Evolutionary conservation across 2,329 filamentous ascomycete species (phyloP).

Genomic region (Sordariomycetes sp.): DNA sequence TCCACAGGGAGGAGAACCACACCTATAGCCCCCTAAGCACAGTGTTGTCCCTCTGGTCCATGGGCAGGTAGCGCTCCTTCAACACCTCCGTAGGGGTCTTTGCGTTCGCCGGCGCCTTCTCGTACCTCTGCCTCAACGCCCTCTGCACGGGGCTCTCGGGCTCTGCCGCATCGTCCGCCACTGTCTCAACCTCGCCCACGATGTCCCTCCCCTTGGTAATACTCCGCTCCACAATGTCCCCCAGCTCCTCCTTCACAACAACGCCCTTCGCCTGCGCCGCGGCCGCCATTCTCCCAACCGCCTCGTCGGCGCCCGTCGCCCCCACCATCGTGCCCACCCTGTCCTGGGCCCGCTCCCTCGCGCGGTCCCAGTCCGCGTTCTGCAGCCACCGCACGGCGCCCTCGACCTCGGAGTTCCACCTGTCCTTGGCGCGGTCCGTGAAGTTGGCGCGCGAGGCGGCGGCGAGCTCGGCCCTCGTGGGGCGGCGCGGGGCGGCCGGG

Average conservation of each 20-base stretch:
- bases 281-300: neutral
- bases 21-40: slow-evolving; percentile 23
- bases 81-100: slow-evolving; percentile 43
- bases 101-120: slow-evolving; percentile 27
- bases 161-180: slow-evolving; percentile 14
- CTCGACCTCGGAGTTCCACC: slow-evolving; percentile 68
- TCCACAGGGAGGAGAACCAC: neutral
- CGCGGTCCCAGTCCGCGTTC: slow-evolving; percentile 52
- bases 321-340: slow-evolving; percentile 30
- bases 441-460: slow-evolving; percentile 42
- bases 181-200: slow-evolving; percentile 21
- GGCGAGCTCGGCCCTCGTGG: slow-evolving; percentile 38
- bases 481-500: slow-evolving; percentile 32
- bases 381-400: slow-evolving; percentile 56
- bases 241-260: slow-evolving; percentile 15
- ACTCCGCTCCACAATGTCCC: slow-evolving; percentile 27
- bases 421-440: slow-evolving; percentile 60
- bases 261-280: neutral
- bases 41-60: slow-evolving; percentile 33
- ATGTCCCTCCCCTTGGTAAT: slow-evolving; percentile 29
- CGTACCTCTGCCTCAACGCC: slow-evolving; percentile 41
- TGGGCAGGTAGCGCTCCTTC: slow-evolving; percentile 41
- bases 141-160: slow-evolving; percentile 29
- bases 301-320: slow-evolving; percentile 1
- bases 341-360: slow-evolving; percentile 48